These are phyloP conservation scores for Stevia rebaudiana DNA, from an alignment of 140 eudicot genomes.

Conservation along the genomic window DNA sequence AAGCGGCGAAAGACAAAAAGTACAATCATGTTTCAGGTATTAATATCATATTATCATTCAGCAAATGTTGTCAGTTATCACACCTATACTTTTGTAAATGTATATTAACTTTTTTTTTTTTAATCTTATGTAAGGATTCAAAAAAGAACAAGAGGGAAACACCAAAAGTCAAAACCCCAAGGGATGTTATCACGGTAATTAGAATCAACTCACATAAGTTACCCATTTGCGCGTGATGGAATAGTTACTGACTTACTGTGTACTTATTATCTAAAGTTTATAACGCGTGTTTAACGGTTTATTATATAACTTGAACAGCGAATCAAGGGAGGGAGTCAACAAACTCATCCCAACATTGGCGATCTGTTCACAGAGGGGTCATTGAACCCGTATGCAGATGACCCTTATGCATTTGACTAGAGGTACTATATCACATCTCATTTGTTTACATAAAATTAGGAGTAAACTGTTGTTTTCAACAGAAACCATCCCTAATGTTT, in stretches of 20 bases:
- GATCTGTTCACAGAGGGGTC: conserved; percentile 94
- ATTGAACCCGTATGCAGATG: conserved; percentile 86
- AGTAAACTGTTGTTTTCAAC: too few relatives aligned
- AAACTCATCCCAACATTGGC: conserved; percentile 62
- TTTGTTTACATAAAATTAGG: neutral
- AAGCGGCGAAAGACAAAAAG: conserved; percentile 83
- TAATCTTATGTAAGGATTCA: conserved; percentile 55
- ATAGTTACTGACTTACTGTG: neutral
- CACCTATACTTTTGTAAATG: conserved; percentile 2
- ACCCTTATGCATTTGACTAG: conserved; percentile 91
- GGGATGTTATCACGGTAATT: conserved; percentile 47
- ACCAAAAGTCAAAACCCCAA: conserved; percentile 64
- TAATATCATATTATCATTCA: conserved; percentile 9
- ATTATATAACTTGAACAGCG: conserved; percentile 36
- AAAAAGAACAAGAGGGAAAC: conserved; percentile 56
- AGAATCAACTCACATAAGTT: neutral
- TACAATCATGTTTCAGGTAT: conserved; percentile 94
- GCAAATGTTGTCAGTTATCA: neutral
- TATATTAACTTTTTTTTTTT: conserved; percentile 18
- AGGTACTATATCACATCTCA: conserved; percentile 32
- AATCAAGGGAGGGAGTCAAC: conserved; percentile 39
- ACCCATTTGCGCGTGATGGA: conserved; percentile 1
- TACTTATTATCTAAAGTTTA: conserved; percentile 3
- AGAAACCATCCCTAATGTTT: too few relatives aligned
- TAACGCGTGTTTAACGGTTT: conserved; percentile 7